A percentile compares a stretch with the other conserved stretches of the same genome.
These are phyloP conservation scores for Cyclospora cayetanensis DNA, from an alignment of 169 alveolate species.

Conservation along the genomic window DNA sequence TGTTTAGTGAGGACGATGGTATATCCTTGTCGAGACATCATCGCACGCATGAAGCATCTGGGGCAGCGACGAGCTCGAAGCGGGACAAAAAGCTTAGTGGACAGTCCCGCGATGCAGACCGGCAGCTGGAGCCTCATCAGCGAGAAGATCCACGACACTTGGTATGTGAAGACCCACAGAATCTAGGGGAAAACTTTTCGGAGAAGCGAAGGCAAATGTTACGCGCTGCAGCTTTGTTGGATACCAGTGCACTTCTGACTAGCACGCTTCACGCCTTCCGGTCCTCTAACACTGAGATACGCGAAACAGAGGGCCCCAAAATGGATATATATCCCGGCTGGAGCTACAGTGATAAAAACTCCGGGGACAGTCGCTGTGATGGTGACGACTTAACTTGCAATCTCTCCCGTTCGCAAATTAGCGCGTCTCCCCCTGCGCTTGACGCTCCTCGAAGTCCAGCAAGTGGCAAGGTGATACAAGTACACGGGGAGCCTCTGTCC, in stretches of 20 bases:
- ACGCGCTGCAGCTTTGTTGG: constrained; percentile 12
- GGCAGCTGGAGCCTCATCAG: not conserved
- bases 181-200: not conserved
- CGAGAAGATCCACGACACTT: not conserved
- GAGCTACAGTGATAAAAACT: too few relatives aligned
- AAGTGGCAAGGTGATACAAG: constrained; percentile 34
- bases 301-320: too few relatives aligned
- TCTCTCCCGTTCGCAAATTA: too few relatives aligned
- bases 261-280: constrained; percentile 33
- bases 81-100: not conserved
- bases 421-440: too few relatives aligned
- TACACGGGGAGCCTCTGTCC: constrained; percentile 41
- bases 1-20: not conserved
- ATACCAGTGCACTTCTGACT: not conserved
- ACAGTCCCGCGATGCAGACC: not conserved
- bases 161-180: not conserved
- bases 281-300: too few relatives aligned
- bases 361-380: too few relatives aligned
- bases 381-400: too few relatives aligned
- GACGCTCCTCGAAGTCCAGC: too few relatives aligned
- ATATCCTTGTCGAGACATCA: not conserved
- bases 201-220: not conserved
- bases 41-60: not conserved
- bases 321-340: too few relatives aligned
- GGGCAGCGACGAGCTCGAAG: not conserved